Evolutionary conservation across 768 basidiomycete species (phyloP).

Genomic region (Russula abietina): DNA sequence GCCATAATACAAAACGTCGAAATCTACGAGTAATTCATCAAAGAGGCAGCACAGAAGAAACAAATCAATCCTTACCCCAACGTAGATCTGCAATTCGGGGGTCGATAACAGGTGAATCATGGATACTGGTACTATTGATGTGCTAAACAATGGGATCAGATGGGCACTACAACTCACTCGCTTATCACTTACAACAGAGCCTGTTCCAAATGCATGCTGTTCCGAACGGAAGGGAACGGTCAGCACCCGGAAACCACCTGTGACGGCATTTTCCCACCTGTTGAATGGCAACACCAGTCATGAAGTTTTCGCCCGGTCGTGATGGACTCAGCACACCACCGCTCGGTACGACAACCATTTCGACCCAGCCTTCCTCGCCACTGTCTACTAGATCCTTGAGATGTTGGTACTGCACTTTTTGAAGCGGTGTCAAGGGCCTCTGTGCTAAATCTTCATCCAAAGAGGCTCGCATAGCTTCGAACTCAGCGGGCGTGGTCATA

Average conservation of each 20-base stretch:
- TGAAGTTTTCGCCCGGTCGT: constrained; percentile 10
- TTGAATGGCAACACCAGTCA: constrained; percentile 24
- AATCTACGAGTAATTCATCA: constrained; percentile 6
- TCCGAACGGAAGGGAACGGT: background rate
- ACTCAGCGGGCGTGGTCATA: constrained; percentile 17
- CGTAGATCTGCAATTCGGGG: constrained; percentile 18
- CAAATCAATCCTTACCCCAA: constrained; percentile 16
- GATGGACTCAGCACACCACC: constrained; percentile 18
- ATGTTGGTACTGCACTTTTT: constrained; percentile 18
- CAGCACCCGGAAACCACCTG: background rate
- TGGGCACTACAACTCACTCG: background rate
- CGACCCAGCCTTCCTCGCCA: constrained; percentile 22
- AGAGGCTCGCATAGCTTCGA: constrained; percentile 18
- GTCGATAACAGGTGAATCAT: constrained; percentile 16
- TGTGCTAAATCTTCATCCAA: constrained; percentile 16
- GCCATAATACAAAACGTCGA: constrained; percentile 20
- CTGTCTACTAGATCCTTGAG: constrained; percentile 19
- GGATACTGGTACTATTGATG: constrained; percentile 18
- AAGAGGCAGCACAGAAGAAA: background rate
- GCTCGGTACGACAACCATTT: constrained; percentile 21
- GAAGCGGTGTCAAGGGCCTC: constrained; percentile 13
- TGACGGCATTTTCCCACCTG: constrained; percentile 10
- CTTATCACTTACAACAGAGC: constrained; percentile 16
- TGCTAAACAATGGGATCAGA: constrained; percentile 10
- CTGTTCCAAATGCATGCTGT: constrained; percentile 21